These are phyloP conservation scores for Malus sieversii DNA, from an alignment of 306 rosid genomes.

Conservation along the genomic window DNA sequence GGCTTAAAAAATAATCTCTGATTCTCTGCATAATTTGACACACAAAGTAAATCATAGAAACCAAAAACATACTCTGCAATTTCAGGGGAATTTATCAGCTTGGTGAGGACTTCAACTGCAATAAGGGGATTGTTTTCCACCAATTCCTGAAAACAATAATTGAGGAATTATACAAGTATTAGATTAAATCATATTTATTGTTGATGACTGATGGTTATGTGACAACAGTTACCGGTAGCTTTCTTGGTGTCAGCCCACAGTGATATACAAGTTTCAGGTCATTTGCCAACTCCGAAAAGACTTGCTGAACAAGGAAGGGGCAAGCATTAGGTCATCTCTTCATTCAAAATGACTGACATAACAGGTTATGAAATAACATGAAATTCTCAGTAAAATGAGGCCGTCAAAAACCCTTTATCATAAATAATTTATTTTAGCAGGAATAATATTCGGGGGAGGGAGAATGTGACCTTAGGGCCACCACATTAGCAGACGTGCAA, in stretches of 20 bases:
- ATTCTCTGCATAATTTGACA: constrained; percentile 7
- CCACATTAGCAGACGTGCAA: not conserved
- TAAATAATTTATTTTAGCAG: not conserved
- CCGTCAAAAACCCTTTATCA: not conserved
- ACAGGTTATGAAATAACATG: constrained; percentile 11
- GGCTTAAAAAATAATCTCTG: not conserved
- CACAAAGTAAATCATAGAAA: constrained; percentile 1
- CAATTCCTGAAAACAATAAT: constrained; percentile 60
- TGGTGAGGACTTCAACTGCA: constrained; percentile 92
- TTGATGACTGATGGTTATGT: constrained; percentile 10
- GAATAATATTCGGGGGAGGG: not conserved
- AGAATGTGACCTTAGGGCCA: not conserved
- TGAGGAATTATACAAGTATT: constrained; percentile 1
- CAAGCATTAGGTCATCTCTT: constrained; percentile 22
- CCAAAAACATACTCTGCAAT: constrained; percentile 62
- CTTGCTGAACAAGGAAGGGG: constrained; percentile 58
- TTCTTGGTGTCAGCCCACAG: constrained; percentile 89
- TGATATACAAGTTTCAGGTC: constrained; percentile 96
- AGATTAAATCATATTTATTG: not conserved
- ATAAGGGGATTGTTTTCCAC: constrained; percentile 94
- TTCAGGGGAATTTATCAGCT: constrained; percentile 85
- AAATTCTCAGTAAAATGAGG: constrained; percentile 10
- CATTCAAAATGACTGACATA: constrained; percentile 21
- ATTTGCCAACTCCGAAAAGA: constrained; percentile 58
- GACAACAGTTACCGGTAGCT: constrained; percentile 66